Base-by-base conservation (phyloP, 2,329 filamentous ascomycete species). In the Epichloe uncinata region DNA sequence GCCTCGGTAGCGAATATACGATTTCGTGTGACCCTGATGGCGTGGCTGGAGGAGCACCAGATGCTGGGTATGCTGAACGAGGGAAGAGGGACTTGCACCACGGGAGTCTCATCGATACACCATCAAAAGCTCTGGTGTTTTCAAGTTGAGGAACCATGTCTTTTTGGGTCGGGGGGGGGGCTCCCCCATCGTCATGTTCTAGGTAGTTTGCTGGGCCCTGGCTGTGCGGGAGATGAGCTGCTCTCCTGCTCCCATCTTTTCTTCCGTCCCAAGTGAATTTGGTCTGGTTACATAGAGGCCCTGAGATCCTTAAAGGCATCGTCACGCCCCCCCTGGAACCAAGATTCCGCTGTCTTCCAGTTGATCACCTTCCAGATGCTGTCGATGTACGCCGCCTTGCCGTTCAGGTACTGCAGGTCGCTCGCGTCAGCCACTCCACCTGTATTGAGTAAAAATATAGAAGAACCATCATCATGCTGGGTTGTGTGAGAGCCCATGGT, bases 351-450 rank as follows among this genome's bases (percentile, higher is more conserved):
- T 5, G 75, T 81, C 67, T 82, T 79, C 85, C 85, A 89, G 69
- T 87, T 88, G 61, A 89, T 79, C 34, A 89, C 78, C 35, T 80
- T 80, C 85, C 84, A 89, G 57, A 88, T 85, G 54, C 84, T 84
- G 53, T 85, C 77, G 6, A 87, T 75, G 58, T 90, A 90, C 0
- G 79, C 79, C 0, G 81, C 82, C 66, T 88, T 87, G 52, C 81
- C 79, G 59, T 89, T 89, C 52, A 84, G 71, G 58, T 88, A 90
- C 78, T 86, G 73, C 41, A 41, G 16, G 4, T 9, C 79, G 66
- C 61, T 16, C n/a, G 9, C 13, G 20, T 45, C 16, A 40, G 42
- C 11, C 8, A 18, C 4, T 9, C 18, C 4, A 18, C 9, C 18
- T 38, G 5, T 15, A 42, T 20, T 3, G 3, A 2, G 9, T 18